Base-by-base conservation (phyloP, 1,284 basidiomycete genomes). In the Cryptococcus sp. region DNA sequence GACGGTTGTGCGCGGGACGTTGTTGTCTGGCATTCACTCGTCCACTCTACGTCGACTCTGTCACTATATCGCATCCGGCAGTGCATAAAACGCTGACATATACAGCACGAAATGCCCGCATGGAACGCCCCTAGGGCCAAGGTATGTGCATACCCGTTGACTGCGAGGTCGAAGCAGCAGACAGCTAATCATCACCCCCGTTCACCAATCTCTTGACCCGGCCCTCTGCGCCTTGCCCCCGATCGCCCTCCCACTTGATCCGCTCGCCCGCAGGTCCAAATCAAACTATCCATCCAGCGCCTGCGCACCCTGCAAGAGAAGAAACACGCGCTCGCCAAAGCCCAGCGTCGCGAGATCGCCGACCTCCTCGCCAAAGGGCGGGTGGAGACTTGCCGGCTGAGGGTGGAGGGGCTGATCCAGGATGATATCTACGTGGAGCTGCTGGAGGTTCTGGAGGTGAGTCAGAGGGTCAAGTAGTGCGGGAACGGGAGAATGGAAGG, bases 241-340 rank as follows among this genome's bases (percentile, higher is more conserved):
- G 13, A 53, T 54, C 20, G 8, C 36, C 42, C n/a, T 36, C 28
- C 15, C 35, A 37, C 48, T 33, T 13, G 23, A 46, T 9, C 44
- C 15, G 3, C 45, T 44, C 21, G 23, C 16, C 37, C 42, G 49
- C 52, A 76, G 72, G 72, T 76, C 52, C 74, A 76, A 49, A 70
- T 76, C 56, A 65, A 66, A 61, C 83, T 97, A 47, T 89, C 92
- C 3, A 87, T 95, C 33, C 93, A 98, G 76, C 86, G 94, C 6
- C 80, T 96, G 52, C 84, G 90, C 52, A 91, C 88, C 36, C 79
- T 96, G 2, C 91, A 95, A 70, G 89, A 93, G 79, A 97, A 97
- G 83, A 93, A 89, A 78, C 85, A 88, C 63, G 91, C 93, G 0
- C 85, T 96, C 58, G 91, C 92, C 0, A 97, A 97, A 79, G 82